A percentile compares a stretch with the other conserved stretches of the same genome.
Evolutionary conservation across 305 asterid species (phyloP).

Genomic region (Fraxinus platypoda): DNA sequence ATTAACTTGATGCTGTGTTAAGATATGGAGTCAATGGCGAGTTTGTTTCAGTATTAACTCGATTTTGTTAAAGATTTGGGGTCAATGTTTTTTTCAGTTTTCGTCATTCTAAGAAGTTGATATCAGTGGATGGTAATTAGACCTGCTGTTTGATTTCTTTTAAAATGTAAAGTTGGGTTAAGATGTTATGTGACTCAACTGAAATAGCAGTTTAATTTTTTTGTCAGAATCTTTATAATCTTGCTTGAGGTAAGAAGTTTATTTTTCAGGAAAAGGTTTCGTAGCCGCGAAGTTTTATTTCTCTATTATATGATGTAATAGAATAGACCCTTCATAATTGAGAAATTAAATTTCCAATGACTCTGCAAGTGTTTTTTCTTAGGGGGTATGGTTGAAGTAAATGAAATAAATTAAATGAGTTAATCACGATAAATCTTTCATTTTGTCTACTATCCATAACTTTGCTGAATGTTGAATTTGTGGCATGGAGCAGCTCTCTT

Average conservation of each 20-base stretch:
- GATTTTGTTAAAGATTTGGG: neutral
- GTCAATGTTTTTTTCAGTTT: neutral
- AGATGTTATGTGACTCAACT: neutral
- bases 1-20: neutral
- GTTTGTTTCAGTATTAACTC: neutral
- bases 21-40: neutral
- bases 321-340: neutral
- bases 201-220: neutral
- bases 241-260: neutral
- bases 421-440: neutral
- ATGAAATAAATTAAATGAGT: neutral
- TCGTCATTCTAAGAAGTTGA: neutral
- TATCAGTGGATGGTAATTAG: neutral
- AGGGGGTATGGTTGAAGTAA: neutral
- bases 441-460: neutral
- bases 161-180: neutral
- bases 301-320: neutral
- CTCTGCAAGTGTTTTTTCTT: neutral
- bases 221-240: neutral
- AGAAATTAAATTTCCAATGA: neutral
- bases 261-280: neutral
- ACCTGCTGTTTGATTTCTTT: neutral
- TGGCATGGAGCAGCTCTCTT: neutral
- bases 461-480: neutral
- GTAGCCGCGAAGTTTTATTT: neutral